phyloP scores from a whole-genome alignment of 2,329 filamentous ascomycete genomes.

The Aspergillus glaucus region DNA sequence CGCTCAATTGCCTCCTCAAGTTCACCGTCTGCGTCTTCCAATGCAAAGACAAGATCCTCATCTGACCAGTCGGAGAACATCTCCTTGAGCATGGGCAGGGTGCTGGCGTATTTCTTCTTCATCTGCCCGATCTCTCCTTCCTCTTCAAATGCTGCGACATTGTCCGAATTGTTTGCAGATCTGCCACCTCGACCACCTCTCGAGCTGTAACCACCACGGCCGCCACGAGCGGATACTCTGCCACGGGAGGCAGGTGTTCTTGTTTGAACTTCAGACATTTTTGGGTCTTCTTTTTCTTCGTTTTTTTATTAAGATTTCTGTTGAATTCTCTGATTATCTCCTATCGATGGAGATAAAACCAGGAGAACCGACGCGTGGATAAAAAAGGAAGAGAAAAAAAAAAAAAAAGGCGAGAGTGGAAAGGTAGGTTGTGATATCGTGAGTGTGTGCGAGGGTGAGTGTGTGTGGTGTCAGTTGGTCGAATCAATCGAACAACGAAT shows the following conservation, averaged over 20 bases:
- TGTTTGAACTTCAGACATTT: constrained; percentile 90
- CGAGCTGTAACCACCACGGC: constrained; percentile 66
- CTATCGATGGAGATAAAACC: constrained; percentile 16
- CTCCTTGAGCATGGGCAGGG: constrained; percentile 78
- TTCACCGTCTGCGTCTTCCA: constrained; percentile 63
- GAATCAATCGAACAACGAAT: background rate
- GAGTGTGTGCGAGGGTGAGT: background rate
- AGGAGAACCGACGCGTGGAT: background rate
- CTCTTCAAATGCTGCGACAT: constrained; percentile 63
- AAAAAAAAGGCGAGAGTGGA: constrained; percentile 22
- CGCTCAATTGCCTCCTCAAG: constrained; percentile 45
- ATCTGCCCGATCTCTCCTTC: constrained; percentile 86
- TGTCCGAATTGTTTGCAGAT: constrained; percentile 61
- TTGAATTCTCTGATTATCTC: constrained; percentile 24
- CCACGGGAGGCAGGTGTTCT: constrained; percentile 77
- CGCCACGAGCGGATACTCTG: constrained; percentile 83
- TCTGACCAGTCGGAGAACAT: constrained; percentile 95
- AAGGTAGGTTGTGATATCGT: constrained; percentile 6
- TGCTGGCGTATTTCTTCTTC: constrained; percentile 78
- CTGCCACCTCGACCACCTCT: constrained; percentile 64
- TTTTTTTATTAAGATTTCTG: constrained; percentile 28
- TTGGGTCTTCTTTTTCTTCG: background rate
- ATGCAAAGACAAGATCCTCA: constrained; percentile 84
- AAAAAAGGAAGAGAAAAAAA: constrained; percentile 15
- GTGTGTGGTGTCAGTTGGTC: background rate